These are phyloP conservation scores for Coemansia guatemalensis DNA, from an alignment of 192 early-diverging fungal species.

Conservation along the genomic window DNA sequence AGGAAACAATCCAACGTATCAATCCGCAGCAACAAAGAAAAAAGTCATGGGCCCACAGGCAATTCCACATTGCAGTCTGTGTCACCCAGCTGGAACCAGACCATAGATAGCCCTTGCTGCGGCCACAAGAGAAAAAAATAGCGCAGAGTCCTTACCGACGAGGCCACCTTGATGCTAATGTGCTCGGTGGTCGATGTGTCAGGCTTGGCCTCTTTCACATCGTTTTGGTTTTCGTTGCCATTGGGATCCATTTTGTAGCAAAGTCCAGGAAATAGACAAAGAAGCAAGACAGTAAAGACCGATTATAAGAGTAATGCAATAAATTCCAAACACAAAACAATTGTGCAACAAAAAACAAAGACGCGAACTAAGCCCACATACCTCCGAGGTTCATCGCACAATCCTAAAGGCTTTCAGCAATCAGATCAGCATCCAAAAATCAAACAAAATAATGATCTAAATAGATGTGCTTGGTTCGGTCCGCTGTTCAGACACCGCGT, in stretches of 20 bases:
- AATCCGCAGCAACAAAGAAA: not conserved
- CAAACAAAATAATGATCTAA: no score
- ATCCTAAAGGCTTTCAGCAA: no score
- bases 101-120: not conserved
- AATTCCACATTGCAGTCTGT: not conserved
- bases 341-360: no score
- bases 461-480: no score
- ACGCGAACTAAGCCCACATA: no score
- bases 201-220: slow-evolving; percentile 58
- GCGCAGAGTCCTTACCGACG: slow-evolving; percentile 63
- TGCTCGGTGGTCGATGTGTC: slow-evolving; percentile 66
- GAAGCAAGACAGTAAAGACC: no score
- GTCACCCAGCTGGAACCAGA: not conserved
- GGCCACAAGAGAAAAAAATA: no score
- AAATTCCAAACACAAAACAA: not conserved
- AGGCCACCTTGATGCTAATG: slow-evolving; percentile 91
- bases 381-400: no score
- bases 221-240: slow-evolving; percentile 19
- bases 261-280: not conserved
- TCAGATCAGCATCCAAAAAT: no score
- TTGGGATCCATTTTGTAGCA: slow-evolving; percentile 6
- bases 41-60: no score
- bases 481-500: no score
- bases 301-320: slow-evolving; percentile 1
- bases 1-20: not conserved